A percentile compares a stretch with the other conserved stretches of the same genome.
Conservation (phyloP, 345 rosid species). For the Reutealis trisperma region DNA sequence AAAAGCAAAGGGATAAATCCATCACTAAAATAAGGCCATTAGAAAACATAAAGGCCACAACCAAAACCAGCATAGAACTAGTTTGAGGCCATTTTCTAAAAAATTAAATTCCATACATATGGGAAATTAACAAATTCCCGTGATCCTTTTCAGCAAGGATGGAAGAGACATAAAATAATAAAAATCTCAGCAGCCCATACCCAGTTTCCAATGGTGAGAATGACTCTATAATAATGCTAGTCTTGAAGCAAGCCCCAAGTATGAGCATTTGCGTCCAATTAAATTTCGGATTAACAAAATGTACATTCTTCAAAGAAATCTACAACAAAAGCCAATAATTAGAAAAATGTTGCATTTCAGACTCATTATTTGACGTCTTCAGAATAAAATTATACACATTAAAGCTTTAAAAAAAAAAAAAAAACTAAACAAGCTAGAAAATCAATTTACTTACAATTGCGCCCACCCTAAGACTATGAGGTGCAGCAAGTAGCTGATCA, state of each 20-base stretch:
- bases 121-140: neutral
- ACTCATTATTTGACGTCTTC: neutral
- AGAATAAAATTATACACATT: neutral
- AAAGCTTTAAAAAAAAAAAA: too few species aligned
- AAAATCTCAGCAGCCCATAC: conserved; percentile 38
- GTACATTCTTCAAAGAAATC: conserved; percentile 73
- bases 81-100: neutral
- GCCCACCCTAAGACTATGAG: conserved; percentile 74
- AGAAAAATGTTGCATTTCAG: neutral
- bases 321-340: conserved; percentile 33
- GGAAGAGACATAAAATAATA: conserved; percentile 8
- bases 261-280: conserved; percentile 62
- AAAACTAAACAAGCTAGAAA: neutral
- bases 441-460: conserved; percentile 60
- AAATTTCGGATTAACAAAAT: conserved; percentile 73
- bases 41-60: neutral
- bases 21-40: conserved; percentile 1
- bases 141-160: neutral
- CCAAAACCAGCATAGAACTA: neutral
- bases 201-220: conserved; percentile 78
- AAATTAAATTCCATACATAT: neutral
- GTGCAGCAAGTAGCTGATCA: conserved; percentile 48
- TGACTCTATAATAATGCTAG: conserved; percentile 62
- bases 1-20: neutral
- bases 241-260: conserved; percentile 80